phyloP scores from a whole-genome alignment of 306 rosid genomes.

The Corylus americana region DNA sequence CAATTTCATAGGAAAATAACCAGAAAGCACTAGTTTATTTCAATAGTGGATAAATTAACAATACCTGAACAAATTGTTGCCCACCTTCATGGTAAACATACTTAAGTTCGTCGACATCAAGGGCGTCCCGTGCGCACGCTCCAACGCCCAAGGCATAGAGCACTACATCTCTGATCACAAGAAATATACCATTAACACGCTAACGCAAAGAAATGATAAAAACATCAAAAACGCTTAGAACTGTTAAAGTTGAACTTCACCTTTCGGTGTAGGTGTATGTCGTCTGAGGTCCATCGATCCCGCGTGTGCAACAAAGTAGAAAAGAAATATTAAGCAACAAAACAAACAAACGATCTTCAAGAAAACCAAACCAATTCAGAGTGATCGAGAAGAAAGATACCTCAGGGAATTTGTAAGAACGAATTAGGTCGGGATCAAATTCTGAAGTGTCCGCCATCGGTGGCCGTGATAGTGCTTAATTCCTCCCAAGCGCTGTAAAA shows the following conservation, averaged over 20 bases:
- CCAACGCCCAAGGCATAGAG: conserved; percentile 89
- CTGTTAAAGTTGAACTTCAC: conserved; percentile 32
- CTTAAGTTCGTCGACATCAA: conserved; percentile 79
- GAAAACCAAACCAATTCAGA: not conserved
- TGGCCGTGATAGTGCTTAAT: not conserved
- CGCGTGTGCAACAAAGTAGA: conserved; percentile 13
- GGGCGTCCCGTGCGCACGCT: conserved; percentile 71
- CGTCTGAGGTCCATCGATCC: conserved; percentile 44
- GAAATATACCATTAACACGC: not conserved
- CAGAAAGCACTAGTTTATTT: not conserved
- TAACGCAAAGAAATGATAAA: not conserved
- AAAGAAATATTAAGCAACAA: conserved; percentile 10
- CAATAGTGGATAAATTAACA: conserved; percentile 1
- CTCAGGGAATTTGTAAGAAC: conserved; percentile 73
- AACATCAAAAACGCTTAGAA: not conserved
- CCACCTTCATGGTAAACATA: conserved; percentile 81
- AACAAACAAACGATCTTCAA: not conserved
- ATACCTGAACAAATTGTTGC: conserved; percentile 69
- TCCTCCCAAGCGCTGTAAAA: not conserved
- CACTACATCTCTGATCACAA: conserved; percentile 70
- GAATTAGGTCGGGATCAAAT: conserved; percentile 55
- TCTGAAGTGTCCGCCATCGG: conserved; percentile 44
- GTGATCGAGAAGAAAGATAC: conserved; percentile 26
- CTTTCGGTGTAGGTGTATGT: conserved; percentile 66
- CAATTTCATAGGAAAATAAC: conserved; percentile 3